Conservation (phyloP, 305 asterid genomes). For the Fraxinus floribunda region DNA sequence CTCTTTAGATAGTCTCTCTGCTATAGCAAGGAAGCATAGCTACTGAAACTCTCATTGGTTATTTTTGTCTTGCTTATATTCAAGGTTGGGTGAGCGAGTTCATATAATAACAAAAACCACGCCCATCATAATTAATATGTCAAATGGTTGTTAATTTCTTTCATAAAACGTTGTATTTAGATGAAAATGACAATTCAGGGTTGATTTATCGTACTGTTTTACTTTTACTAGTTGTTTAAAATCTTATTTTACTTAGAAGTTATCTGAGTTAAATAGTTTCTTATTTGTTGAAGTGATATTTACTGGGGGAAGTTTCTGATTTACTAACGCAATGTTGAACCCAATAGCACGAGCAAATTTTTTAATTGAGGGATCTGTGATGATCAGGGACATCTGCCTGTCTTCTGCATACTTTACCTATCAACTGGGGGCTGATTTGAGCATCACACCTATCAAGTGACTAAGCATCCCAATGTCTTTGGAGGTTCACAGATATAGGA, state of each 20-base stretch:
- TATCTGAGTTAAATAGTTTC: neutral
- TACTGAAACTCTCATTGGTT: neutral
- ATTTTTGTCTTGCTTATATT: neutral
- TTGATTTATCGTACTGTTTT: neutral
- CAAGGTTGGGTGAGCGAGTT: neutral
- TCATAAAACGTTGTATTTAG: neutral
- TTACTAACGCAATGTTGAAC: neutral
- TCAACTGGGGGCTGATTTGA: conserved; percentile 17
- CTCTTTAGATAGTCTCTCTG: neutral
- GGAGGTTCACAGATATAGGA: neutral
- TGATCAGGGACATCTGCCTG: conserved; percentile 3
- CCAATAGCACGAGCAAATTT: neutral
- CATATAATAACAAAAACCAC: neutral
- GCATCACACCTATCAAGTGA: conserved; percentile 5
- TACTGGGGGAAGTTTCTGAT: conserved; percentile 8
- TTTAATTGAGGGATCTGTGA: conserved; percentile 14
- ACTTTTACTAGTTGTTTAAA: neutral
- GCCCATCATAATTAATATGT: neutral
- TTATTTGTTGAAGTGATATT: neutral
- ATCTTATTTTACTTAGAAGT: neutral
- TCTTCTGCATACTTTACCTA: conserved; percentile 9
- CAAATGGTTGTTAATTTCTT: neutral
- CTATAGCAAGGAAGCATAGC: neutral
- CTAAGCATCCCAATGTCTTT: conserved; percentile 1
- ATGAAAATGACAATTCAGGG: neutral